Percentiles rank a stretch among this genome's conserved stretches.
These are phyloP conservation scores for Pulicaria dysenterica DNA, from an alignment of 129 eudicot genomes.

Conservation along the genomic window DNA sequence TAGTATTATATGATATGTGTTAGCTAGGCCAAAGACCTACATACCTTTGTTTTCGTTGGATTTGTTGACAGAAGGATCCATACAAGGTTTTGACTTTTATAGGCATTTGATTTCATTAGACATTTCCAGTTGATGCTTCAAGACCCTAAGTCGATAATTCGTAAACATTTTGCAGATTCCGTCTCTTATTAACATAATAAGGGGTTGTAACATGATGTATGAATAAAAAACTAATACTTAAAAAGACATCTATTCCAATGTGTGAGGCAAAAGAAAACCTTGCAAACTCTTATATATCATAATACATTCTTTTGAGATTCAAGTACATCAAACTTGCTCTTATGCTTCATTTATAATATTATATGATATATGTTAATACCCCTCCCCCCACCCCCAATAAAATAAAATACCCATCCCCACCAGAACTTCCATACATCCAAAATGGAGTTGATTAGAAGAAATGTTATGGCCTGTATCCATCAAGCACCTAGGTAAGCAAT, in stretches of 20 bases:
- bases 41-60: too few relatives aligned
- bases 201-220: slow-evolving; percentile 15
- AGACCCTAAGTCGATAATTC: too few relatives aligned
- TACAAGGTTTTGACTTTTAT: too few relatives aligned
- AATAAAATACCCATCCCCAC: not conserved
- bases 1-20: slow-evolving; percentile 8
- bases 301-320: not conserved
- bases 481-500: slow-evolving; percentile 48
- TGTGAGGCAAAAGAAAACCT: not conserved
- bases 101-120: too few relatives aligned
- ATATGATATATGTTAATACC: not conserved
- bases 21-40: too few relatives aligned
- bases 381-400: not conserved
- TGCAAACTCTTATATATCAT: not conserved
- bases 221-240: not conserved
- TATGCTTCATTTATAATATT: slow-evolving; percentile 25
- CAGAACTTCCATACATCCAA: slow-evolving; percentile 13
- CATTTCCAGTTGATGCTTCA: too few relatives aligned
- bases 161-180: not conserved
- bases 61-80: too few relatives aligned
- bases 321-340: slow-evolving; percentile 25
- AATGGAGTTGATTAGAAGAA: slow-evolving; percentile 10
- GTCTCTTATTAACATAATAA: not conserved
- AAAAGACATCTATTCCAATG: slow-evolving; percentile 7
- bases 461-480: slow-evolving; percentile 16